Evolutionary conservation across 768 basidiomycete species (phyloP), one percentile per base, ranked within the genome.

Genomic region (Tephrocybe sp.): DNA sequence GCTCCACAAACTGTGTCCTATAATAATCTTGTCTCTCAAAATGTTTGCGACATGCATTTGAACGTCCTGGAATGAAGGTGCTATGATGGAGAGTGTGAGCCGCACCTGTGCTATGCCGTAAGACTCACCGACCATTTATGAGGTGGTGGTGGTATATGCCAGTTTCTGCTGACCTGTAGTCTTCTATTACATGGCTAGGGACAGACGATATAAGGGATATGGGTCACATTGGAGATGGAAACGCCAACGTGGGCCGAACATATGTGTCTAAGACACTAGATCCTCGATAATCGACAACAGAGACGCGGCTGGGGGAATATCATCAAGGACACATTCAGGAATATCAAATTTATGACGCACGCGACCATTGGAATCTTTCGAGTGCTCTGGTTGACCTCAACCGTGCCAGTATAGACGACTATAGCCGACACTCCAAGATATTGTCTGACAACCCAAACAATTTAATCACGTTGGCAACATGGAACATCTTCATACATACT

Each of bases 1-100:
- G 36, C 71, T 67, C 80, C 80, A 83, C 17, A 83, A 61, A 26
- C 70, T 65, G 58, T 83, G 75, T n/a, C 82, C 81, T n/a, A 83
- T 71, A 23, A 83, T 62, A 15, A 83, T 73, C 57, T 78, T 81
- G 51, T 70, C 67, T 15, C 59, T 63, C 43, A 82, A 70, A 38
- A 77, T 56, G n/a, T 60, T 58, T 11, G 72, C 68, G 8, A 81
- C 76, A 7, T 64, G 68, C 32, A 67, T 57, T 58, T 78, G 79
- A 9, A 82, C 75, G 48, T 76, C 70, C 28, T 66, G 62, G 61
- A 83, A 82, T n/a, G 59, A 48, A 5, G 77, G 76, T n/a, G 77
- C 81, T 81, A 34, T 38, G 38, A 42, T 28, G 7, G 33, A 20
- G 34, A 24, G 41, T 4, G 38, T 47, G 32, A 41, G 51, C 24